Evolutionary conservation across 2,329 filamentous ascomycete genomes (phyloP).

Genomic region (Ophiocordyceps camponoti-floridani): DNA sequence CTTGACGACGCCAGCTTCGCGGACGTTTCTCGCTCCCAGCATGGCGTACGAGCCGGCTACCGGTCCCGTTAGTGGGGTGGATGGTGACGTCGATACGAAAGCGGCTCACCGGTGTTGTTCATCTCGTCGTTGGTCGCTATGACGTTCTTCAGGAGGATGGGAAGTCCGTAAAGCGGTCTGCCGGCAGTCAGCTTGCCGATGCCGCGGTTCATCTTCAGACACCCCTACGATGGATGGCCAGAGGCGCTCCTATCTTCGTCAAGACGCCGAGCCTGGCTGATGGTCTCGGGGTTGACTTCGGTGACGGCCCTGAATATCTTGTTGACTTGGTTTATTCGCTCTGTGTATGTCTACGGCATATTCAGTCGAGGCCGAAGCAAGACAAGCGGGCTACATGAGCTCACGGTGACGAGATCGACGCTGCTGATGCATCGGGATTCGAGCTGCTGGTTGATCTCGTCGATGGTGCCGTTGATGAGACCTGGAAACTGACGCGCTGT

Average conservation of each 20-base stretch:
- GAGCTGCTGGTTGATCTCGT: neutral
- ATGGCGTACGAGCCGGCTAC: constrained; percentile 38
- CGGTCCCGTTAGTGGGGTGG: neutral
- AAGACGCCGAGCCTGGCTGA: constrained; percentile 12
- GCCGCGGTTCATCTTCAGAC: neutral
- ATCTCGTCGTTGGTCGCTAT: constrained; percentile 42
- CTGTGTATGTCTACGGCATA: constrained; percentile 6
- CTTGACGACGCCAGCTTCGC: constrained; percentile 36
- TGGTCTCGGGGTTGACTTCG: constrained; percentile 18
- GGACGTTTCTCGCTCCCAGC: constrained; percentile 32
- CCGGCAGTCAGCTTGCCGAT: neutral
- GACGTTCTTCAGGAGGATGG: constrained; percentile 48
- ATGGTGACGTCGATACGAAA: neutral
- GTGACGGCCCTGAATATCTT: constrained; percentile 12
- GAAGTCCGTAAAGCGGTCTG: constrained; percentile 39
- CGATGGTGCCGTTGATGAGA: neutral
- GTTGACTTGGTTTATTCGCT: constrained; percentile 10
- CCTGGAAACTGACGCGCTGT: neutral
- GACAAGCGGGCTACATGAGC: neutral
- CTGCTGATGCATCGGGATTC: neutral
- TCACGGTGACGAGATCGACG: neutral
- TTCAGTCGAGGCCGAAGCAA: neutral
- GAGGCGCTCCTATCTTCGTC: constrained; percentile 10
- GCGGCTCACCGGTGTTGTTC: constrained; percentile 27
- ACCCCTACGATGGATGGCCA: constrained; percentile 1